A percentile compares a stretch with the other conserved stretches of the same genome.
Evolutionary conservation across 108 stramenopile species (phyloP).

Genomic region (Pseudonitzschia delicatissima): DNA sequence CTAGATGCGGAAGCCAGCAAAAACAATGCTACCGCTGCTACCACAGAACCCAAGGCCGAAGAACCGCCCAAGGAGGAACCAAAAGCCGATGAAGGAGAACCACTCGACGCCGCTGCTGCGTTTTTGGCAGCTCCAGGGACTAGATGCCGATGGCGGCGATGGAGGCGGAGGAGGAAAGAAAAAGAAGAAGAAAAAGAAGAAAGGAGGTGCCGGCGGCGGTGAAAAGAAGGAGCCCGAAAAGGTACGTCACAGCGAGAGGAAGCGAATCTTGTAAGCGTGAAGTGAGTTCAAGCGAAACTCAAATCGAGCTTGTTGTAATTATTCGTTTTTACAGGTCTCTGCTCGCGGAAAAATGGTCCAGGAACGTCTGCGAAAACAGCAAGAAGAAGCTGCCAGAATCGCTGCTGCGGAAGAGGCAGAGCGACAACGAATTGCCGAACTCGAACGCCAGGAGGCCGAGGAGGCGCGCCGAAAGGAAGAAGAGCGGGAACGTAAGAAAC

Average conservation of each 20-base stretch:
- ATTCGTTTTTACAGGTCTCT: slow-evolving; percentile 44
- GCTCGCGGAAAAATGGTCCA: slow-evolving; percentile 81
- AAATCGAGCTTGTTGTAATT: neutral
- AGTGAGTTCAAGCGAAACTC: neutral
- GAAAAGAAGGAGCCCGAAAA: slow-evolving; percentile 50
- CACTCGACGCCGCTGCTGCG: slow-evolving; percentile 75
- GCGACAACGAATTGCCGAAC: slow-evolving; percentile 67
- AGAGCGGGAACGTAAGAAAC: slow-evolving; percentile 73
- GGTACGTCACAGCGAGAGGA: slow-evolving; percentile 18
- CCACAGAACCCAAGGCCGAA: slow-evolving; percentile 5
- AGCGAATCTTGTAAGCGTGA: neutral
- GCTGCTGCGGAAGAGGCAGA: slow-evolving; percentile 78
- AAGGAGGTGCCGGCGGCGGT: slow-evolving; percentile 27
- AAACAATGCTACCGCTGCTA: slow-evolving; percentile 20
- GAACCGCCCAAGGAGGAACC: slow-evolving; percentile 21
- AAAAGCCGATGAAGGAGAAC: slow-evolving; percentile 32
- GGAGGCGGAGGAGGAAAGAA: slow-evolving; percentile 52
- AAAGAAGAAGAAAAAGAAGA: slow-evolving; percentile 86
- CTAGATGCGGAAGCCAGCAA: slow-evolving; percentile 45
- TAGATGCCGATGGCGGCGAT: slow-evolving; percentile 43
- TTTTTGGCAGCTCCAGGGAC: slow-evolving; percentile 75
- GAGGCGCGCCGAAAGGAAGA: slow-evolving; percentile 61
- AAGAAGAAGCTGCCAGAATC: slow-evolving; percentile 80
- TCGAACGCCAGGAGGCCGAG: slow-evolving; percentile 62
- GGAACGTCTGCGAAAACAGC: slow-evolving; percentile 82